Evolutionary conservation across 495 filamentous ascomycete genomes (phyloP).

Genomic region (Podospora appendiculata): DNA sequence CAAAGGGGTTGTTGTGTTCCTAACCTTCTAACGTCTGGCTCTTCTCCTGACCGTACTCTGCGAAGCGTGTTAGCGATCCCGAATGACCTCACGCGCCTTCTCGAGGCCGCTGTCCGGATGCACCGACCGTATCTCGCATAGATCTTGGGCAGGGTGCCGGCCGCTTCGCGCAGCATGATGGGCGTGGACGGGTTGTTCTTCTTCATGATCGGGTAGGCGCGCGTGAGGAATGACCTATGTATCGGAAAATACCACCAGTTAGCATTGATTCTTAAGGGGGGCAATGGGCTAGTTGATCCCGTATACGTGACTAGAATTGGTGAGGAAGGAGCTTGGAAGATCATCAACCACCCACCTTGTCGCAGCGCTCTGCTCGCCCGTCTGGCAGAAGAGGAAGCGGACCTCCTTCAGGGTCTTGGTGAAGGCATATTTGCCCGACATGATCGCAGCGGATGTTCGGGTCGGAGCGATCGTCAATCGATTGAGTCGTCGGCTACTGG

Average conservation of each 20-base stretch:
- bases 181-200: conserved; percentile 94
- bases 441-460: conserved; percentile 33
- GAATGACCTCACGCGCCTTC: neutral
- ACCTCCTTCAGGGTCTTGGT: conserved; percentile 84
- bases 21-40: conserved; percentile 71
- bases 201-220: conserved; percentile 98
- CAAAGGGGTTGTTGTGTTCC: neutral
- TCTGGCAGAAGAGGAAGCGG: conserved; percentile 95
- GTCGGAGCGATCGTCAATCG: conserved; percentile 1
- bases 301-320: no score
- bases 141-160: conserved; percentile 70
- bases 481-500: neutral
- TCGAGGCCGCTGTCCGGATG: neutral
- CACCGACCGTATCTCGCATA: conserved; percentile 75
- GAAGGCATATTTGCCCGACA: conserved; percentile 93
- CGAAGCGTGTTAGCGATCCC: neutral
- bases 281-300: neutral
- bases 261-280: neutral
- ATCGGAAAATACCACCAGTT: neutral
- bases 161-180: conserved; percentile 89
- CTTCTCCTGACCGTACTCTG: conserved; percentile 86
- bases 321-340: no score
- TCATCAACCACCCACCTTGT: conserved; percentile 52
- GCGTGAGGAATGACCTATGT: conserved; percentile 74
- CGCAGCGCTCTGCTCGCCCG: conserved; percentile 76